Base-by-base conservation (phyloP, 176 grass and related monocot genomes). In the Oryza nivara region DNA sequence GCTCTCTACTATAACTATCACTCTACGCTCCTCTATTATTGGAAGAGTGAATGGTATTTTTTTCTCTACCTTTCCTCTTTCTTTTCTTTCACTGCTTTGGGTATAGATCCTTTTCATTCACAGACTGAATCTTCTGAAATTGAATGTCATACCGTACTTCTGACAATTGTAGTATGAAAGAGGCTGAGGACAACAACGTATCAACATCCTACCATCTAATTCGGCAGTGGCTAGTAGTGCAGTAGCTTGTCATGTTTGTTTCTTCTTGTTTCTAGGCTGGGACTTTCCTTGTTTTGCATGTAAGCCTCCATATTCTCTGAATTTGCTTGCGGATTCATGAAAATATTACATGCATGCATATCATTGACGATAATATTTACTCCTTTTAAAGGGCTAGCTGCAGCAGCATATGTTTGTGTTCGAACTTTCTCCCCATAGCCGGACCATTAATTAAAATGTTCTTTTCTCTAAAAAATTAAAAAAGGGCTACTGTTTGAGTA, bases 91-190 rank as follows among this genome's bases (percentile, higher is more conserved):
- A 84, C 84, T 90, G 75, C 79, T 86, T 80, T 41, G 66, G 64
- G 44, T 75, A 76, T 65, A 70, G 54, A 58, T 23, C 86, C 80
- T 87, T 86, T 79, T 73, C 58, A 17, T 74, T 80, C 80, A 70
- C 23, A 23, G 84, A 26, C 84, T 89, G 84, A 83, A 87, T 74
- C 84, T 90, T 90, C 89, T 87, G 84, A 35, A 87, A 84, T 80
- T 84, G 89, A 75, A 90, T 79, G 80, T 40, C 89, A 79, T 54
- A 17, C 48, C 80, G 80, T 80, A 90, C 47, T 17, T 32, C 84
- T 84, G 64, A 70, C 80, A 83, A 35, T 48, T 64, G 71, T 83
- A 89, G 71, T 83, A 89, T 87, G 49, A 80, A 74, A 79, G 25
- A 65, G 68, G 68, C 47, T 49, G 84, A 44, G 74, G 74, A 70